Evolutionary conservation across 805 yeast genomes (phyloP).

Genomic region (Pichia ethanolica): DNA sequence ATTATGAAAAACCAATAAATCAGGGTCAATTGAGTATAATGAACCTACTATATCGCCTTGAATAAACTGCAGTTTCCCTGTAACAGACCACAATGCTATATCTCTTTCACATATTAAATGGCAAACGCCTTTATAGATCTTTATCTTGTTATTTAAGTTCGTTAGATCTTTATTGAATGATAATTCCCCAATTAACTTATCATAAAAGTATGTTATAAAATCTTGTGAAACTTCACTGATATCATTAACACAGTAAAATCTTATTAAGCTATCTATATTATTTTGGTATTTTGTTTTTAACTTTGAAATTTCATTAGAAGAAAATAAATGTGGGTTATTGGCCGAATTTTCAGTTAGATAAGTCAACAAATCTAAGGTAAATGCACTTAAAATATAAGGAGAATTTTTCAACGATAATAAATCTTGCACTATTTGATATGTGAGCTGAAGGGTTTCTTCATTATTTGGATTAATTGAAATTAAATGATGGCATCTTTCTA

Average conservation of each 20-base stretch:
- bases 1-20: neutral
- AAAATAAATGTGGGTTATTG: neutral
- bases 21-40: constrained; percentile 2
- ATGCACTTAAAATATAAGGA: neutral
- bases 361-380: neutral
- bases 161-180: neutral
- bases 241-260: neutral
- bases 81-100: constrained; percentile 2
- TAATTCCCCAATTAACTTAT: neutral
- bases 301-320: neutral
- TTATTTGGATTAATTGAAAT: neutral
- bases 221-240: constrained; percentile 3
- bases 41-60: constrained; percentile 2
- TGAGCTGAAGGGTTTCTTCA: neutral
- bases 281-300: neutral
- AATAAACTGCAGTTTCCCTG: constrained; percentile 1
- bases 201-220: neutral
- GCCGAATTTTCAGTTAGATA: neutral
- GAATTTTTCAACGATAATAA: neutral
- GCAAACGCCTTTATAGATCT: neutral
- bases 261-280: neutral
- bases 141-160: neutral
- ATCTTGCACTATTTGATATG: neutral
- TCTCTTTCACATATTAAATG: neutral
- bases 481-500: neutral